Percentiles rank a stretch among this genome's conserved stretches.
These are phyloP conservation scores for Cladophialophora yegresii DNA, from an alignment of 2,329 filamentous ascomycete species.

Conservation along the genomic window DNA sequence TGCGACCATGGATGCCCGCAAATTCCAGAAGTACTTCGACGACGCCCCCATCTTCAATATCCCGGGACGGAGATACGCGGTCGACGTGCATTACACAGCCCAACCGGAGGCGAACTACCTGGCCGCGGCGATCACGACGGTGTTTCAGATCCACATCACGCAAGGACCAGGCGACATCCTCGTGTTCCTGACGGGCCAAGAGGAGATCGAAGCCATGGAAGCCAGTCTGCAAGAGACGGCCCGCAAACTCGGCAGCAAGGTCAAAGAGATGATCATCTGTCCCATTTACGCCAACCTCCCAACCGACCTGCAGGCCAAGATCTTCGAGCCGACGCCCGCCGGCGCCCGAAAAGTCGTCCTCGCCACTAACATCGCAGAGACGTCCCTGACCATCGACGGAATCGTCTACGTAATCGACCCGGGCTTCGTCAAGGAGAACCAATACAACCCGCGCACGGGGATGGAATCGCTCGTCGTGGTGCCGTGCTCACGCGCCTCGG, in stretches of 20 bases:
- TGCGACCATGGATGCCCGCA: slow-evolving; percentile 90
- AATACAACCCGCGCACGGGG: slow-evolving; percentile 85
- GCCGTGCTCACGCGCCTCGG: slow-evolving; percentile 86
- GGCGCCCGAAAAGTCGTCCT: slow-evolving; percentile 87
- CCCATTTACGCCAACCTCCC: slow-evolving; percentile 95
- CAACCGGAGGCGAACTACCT: slow-evolving; percentile 94
- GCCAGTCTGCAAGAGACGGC: slow-evolving; percentile 82
- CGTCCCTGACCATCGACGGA: slow-evolving; percentile 90
- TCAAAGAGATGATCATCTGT: slow-evolving; percentile 83
- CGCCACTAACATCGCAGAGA: slow-evolving; percentile 97
- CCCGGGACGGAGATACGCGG: slow-evolving; percentile 82
- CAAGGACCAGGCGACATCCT: slow-evolving; percentile 85
- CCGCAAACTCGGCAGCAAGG: slow-evolving; percentile 78
- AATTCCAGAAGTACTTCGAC: slow-evolving; percentile 89
- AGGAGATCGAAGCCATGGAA: slow-evolving; percentile 90
- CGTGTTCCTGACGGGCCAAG: slow-evolving; percentile 92
- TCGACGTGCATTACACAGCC: slow-evolving; percentile 87
- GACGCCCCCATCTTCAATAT: slow-evolving; percentile 93
- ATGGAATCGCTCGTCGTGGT: slow-evolving; percentile 92
- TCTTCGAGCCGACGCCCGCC: slow-evolving; percentile 88
- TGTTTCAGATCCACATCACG: slow-evolving; percentile 91
- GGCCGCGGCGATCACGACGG: slow-evolving; percentile 83
- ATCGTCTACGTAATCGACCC: slow-evolving; percentile 96
- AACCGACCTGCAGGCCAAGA: slow-evolving; percentile 85
- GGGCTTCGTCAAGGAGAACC: slow-evolving; percentile 92